Conservation (phyloP, 805 yeast genomes). For the Starmerella sp. region DNA sequence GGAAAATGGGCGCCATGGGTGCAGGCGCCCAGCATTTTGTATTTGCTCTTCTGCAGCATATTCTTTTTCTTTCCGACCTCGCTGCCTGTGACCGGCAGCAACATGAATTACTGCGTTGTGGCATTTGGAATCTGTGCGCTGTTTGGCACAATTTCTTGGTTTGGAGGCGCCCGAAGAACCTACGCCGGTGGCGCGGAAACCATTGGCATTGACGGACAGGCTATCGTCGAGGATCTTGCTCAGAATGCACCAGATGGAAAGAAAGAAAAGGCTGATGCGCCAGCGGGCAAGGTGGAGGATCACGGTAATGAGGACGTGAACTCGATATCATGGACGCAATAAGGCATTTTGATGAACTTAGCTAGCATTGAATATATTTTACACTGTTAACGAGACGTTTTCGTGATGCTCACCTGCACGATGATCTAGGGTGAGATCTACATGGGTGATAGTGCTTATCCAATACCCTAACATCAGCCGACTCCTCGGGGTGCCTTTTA, state of each 20-base stretch:
- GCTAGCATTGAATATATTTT: too few species aligned
- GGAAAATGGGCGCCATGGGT: conserved; percentile 57
- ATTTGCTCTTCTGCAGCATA: conserved; percentile 50
- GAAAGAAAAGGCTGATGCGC: too few species aligned
- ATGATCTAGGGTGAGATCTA: too few species aligned
- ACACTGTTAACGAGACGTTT: too few species aligned
- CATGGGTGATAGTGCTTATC: too few species aligned
- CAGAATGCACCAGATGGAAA: not conserved
- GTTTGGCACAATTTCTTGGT: conserved; percentile 23
- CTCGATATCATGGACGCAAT: too few species aligned
- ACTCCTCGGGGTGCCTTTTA: too few species aligned
- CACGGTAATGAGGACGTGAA: too few species aligned
- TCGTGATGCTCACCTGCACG: too few species aligned
- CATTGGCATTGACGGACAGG: not conserved
- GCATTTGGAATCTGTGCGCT: conserved; percentile 36
- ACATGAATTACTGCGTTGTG: conserved; percentile 59
- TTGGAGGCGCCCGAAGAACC: conserved; percentile 12
- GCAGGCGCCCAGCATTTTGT: conserved; percentile 40
- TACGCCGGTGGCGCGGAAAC: not conserved
- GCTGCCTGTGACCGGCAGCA: conserved; percentile 48
- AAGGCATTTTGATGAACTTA: too few species aligned
- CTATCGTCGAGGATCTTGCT: not conserved
- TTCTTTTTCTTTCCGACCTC: conserved; percentile 50
- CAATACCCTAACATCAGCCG: too few species aligned
- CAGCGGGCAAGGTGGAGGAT: too few species aligned